These are phyloP conservation scores for Penicillium sp. DNA, from an alignment of 2,329 filamentous ascomycete genomes.

Conservation along the genomic window DNA sequence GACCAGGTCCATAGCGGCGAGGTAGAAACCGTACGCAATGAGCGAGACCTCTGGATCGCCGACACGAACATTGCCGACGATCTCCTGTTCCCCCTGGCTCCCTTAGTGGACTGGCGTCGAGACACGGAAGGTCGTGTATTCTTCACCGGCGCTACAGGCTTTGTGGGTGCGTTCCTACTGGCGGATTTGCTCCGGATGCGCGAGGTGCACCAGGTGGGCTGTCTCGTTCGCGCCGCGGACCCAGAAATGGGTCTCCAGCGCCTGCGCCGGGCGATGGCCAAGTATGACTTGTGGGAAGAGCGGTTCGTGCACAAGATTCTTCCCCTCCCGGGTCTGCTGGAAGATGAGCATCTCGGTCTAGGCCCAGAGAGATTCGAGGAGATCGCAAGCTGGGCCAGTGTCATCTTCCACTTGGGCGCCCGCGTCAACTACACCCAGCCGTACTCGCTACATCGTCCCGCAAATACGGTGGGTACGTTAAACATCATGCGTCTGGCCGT, in stretches of 20 bases:
- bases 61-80: conserved; percentile 22
- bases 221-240: conserved; percentile 58
- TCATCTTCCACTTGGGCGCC: conserved; percentile 76
- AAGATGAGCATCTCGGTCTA: conserved; percentile 61
- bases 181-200: neutral
- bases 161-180: conserved; percentile 10
- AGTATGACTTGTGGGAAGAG: conserved; percentile 13
- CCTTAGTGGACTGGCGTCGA: conserved; percentile 4
- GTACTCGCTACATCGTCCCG: conserved; percentile 67
- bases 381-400: conserved; percentile 64
- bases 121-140: conserved; percentile 9
- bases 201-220: conserved; percentile 61
- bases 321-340: conserved; percentile 45
- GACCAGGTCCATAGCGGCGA: neutral
- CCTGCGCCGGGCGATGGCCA: conserved; percentile 3
- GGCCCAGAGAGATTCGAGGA: conserved; percentile 13
- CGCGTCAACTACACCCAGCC: conserved; percentile 71
- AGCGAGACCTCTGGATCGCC: conserved; percentile 19
- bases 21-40: conserved; percentile 3
- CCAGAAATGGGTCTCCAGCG: neutral
- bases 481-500: conserved; percentile 71
- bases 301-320: conserved; percentile 13
- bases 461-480: conserved; percentile 75
- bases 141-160: conserved; percentile 13
- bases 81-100: conserved; percentile 3